These are phyloP conservation scores for Colletotrichum karsti DNA, from an alignment of 2,329 filamentous ascomycete genomes.

Conservation along the genomic window DNA sequence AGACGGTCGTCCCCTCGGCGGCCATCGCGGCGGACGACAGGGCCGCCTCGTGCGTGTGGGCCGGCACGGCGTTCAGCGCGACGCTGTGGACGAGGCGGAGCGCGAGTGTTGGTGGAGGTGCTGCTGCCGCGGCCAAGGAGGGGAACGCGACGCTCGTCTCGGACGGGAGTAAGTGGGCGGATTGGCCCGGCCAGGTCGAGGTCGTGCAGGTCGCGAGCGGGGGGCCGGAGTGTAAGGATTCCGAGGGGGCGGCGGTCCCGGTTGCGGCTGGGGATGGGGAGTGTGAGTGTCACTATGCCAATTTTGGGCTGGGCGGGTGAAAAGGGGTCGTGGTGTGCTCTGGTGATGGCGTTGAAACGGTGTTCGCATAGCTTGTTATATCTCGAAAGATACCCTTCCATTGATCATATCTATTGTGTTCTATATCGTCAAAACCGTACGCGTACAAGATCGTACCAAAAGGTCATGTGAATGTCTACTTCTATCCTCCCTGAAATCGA, in stretches of 20 bases:
- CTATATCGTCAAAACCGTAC: too few species aligned
- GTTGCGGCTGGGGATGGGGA: conserved; percentile 44
- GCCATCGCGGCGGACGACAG: conserved; percentile 50
- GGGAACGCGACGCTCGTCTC: conserved; percentile 25
- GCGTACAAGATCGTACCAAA: too few species aligned
- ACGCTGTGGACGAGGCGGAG: conserved; percentile 65
- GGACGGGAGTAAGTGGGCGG: conserved; percentile 39
- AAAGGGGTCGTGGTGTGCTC: not conserved
- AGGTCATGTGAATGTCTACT: too few species aligned
- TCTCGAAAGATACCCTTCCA: not conserved
- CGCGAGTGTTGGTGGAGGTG: conserved; percentile 21
- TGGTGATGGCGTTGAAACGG: not conserved
- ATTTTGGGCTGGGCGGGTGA: conserved; percentile 34
- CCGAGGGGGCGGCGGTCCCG: conserved; percentile 43
- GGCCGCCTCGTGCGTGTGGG: conserved; percentile 65
- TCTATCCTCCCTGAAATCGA: too few species aligned
- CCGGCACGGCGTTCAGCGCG: conserved; percentile 62
- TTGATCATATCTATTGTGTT: not conserved
- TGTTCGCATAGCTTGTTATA: not conserved
- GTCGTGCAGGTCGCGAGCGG: conserved; percentile 60
- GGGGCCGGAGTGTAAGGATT: conserved; percentile 62
- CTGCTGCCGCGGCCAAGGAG: conserved; percentile 29
- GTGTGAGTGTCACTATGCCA: conserved; percentile 50
- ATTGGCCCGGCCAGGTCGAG: conserved; percentile 68
- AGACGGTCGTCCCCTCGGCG: conserved; percentile 58